A percentile compares a stretch with the other conserved stretches of the same genome.
These are phyloP conservation scores for Pythium myriotylum DNA, from an alignment of 352 stramenopile species.

Conservation along the genomic window DNA sequence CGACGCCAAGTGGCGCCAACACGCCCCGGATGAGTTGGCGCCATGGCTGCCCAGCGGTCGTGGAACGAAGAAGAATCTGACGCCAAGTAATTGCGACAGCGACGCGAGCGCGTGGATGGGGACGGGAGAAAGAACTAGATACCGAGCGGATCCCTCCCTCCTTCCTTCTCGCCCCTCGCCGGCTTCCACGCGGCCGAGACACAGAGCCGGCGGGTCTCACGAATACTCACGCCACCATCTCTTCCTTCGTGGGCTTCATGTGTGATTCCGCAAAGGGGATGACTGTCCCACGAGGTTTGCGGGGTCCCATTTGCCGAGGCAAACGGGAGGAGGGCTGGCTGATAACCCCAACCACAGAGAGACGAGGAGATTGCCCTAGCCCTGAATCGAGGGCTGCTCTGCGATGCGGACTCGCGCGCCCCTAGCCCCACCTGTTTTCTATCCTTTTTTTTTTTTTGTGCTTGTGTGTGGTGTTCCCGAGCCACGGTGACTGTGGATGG, in stretches of 20 bases:
- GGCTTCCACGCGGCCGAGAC: constrained; percentile 1
- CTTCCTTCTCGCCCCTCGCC: too few species aligned
- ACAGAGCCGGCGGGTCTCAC: constrained; percentile 10
- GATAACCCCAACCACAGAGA: constrained; percentile 19
- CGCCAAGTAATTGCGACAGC: constrained; percentile 22
- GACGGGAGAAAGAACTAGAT: constrained; percentile 10
- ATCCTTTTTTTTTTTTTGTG: constrained; percentile 21
- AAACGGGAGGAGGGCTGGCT: constrained; percentile 16
- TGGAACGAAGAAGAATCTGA: constrained; percentile 21
- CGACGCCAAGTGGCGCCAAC: constrained; percentile 4
- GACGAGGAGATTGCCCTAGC: constrained; percentile 13
- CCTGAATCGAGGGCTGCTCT: constrained; percentile 9
- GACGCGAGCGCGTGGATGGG: constrained; percentile 14
- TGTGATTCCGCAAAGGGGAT: constrained; percentile 8
- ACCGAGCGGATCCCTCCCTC: constrained; percentile 6
- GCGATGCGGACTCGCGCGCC: neutral
- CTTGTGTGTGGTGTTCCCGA: too few species aligned
- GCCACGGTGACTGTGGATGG: constrained; percentile 8
- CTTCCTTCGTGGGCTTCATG: neutral
- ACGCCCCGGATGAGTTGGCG: constrained; percentile 20
- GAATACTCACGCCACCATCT: too few species aligned
- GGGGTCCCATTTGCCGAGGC: too few species aligned
- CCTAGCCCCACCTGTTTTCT: constrained; percentile 17
- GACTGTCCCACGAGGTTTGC: constrained; percentile 22
- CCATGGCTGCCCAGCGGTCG: constrained; percentile 8